phyloP scores from a whole-genome alignment of 2,329 filamentous ascomycete species.

The Cercospora nicotianae region DNA sequence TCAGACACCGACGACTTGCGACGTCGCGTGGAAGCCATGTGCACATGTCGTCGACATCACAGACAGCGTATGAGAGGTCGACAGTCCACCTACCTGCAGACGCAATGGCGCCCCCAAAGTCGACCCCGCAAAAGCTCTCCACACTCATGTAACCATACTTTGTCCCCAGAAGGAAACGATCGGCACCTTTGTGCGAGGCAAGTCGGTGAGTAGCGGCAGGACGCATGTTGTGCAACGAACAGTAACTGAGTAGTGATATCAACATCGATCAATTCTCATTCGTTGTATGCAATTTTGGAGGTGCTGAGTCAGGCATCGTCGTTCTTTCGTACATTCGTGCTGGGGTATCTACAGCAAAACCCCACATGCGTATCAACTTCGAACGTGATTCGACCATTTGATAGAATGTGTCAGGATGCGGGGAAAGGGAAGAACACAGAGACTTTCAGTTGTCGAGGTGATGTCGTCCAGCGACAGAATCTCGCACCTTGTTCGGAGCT shows the following conservation, averaged over 20 bases:
- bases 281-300: slow-evolving; percentile 14
- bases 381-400: background rate
- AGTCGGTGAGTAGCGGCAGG: background rate
- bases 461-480: slow-evolving; percentile 2
- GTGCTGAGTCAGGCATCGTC: background rate
- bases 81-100: background rate
- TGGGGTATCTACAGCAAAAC: background rate
- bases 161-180: slow-evolving; percentile 1
- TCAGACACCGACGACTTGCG: background rate
- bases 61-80: background rate
- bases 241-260: background rate
- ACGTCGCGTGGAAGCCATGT: background rate
- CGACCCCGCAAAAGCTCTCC: slow-evolving; percentile 10
- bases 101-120: slow-evolving; percentile 14
- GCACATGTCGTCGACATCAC: background rate
- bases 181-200: background rate
- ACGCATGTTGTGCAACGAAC: background rate
- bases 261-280: slow-evolving; percentile 6
- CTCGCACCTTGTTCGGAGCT: background rate
- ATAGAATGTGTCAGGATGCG: background rate
- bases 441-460: background rate
- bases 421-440: background rate
- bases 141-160: slow-evolving; percentile 1
- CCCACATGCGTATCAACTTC: background rate
- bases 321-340: slow-evolving; percentile 5